These are phyloP conservation scores for Penicillium paneum DNA, from an alignment of 2,329 filamentous ascomycete genomes.

Conservation along the genomic window DNA sequence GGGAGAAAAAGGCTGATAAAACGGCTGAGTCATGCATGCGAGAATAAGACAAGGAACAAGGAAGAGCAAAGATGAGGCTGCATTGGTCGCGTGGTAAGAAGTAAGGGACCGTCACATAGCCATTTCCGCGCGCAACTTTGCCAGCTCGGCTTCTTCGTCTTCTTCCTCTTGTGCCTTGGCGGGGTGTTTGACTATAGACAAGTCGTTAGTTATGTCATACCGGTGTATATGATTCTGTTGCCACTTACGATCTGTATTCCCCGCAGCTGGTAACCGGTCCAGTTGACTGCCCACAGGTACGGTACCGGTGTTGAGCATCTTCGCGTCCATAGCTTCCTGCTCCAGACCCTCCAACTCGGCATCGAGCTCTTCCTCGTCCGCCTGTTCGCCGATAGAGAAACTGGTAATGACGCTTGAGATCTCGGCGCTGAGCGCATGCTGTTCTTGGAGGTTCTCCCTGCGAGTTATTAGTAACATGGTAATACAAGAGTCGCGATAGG, in stretches of 20 bases:
- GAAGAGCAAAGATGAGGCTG: slow-evolving; percentile 6
- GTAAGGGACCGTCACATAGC: slow-evolving; percentile 64
- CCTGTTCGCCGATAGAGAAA: slow-evolving; percentile 61
- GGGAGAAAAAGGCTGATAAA: slow-evolving; percentile 11
- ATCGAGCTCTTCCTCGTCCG: slow-evolving; percentile 85
- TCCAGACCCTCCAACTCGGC: slow-evolving; percentile 81
- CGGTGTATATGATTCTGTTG: neutral
- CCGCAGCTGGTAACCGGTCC: slow-evolving; percentile 70
- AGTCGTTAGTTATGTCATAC: neutral
- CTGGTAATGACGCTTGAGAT: slow-evolving; percentile 81
- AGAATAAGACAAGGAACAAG: slow-evolving; percentile 10
- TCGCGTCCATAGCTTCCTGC: slow-evolving; percentile 87
- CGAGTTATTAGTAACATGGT: slow-evolving; percentile 7
- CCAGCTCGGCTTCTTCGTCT: slow-evolving; percentile 92
- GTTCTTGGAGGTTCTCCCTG: slow-evolving; percentile 87
- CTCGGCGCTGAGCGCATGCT: slow-evolving; percentile 89
- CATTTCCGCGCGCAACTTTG: slow-evolving; percentile 94
- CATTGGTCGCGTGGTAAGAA: slow-evolving; percentile 3
- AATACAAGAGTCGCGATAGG: neutral
- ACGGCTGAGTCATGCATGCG: slow-evolving; percentile 20
- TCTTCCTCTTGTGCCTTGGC: slow-evolving; percentile 65
- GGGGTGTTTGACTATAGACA: slow-evolving; percentile 44
- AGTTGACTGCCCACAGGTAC: slow-evolving; percentile 79
- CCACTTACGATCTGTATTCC: slow-evolving; percentile 72
- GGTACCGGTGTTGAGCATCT: slow-evolving; percentile 84